Percentiles rank a stretch among this genome's conserved stretches.
phyloP scores from a whole-genome alignment of 495 filamentous ascomycete genomes.

The Neurospora sp. region DNA sequence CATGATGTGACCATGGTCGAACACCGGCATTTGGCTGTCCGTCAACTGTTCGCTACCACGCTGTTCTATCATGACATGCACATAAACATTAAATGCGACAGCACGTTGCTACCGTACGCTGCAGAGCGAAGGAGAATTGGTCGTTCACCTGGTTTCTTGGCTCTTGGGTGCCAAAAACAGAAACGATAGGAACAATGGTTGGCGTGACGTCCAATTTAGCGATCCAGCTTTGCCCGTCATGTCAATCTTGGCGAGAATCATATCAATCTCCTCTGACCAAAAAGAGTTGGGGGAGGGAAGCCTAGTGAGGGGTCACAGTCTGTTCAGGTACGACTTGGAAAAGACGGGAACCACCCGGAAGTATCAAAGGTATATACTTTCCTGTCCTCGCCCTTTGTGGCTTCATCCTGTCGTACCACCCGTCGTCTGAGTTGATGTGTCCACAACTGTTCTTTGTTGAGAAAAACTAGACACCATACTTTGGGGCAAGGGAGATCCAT shows the following conservation, averaged over 20 bases:
- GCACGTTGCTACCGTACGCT: background rate
- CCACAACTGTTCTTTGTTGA: background rate
- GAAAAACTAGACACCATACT: background rate
- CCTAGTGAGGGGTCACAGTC: background rate
- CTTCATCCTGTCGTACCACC: background rate
- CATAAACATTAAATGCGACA: background rate
- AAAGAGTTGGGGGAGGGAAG: background rate
- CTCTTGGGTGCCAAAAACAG: background rate
- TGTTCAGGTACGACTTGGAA: background rate
- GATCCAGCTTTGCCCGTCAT: background rate
- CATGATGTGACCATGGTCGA: background rate
- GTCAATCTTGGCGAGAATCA: background rate
- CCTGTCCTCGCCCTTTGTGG: background rate
- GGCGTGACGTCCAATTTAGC: background rate
- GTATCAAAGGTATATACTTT: background rate
- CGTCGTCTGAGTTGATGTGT: background rate
- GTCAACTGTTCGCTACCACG: background rate
- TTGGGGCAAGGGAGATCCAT: background rate
- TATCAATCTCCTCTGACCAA: background rate
- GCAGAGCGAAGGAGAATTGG: background rate
- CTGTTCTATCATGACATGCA: background rate
- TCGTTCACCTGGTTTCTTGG: background rate
- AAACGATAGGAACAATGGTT: background rate
- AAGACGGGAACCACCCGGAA: background rate
- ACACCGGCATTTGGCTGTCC: background rate